These are phyloP conservation scores for Micractinium sp. DNA, from an alignment of 139 green algal species.

Conservation along the genomic window DNA sequence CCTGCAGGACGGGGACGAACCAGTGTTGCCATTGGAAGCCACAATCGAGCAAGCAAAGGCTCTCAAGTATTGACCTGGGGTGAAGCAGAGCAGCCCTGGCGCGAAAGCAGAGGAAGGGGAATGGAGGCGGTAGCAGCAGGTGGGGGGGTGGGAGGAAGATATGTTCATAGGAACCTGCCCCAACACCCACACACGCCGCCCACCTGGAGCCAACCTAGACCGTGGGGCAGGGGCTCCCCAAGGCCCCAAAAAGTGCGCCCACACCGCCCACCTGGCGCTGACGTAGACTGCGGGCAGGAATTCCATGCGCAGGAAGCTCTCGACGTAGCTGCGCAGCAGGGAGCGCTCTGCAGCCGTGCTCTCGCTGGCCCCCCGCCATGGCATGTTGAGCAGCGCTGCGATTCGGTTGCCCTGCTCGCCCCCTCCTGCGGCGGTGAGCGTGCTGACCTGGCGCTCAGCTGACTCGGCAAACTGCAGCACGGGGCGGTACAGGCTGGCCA, in stretches of 20 bases:
- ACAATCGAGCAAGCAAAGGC: not conserved
- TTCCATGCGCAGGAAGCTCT: conserved; percentile 59
- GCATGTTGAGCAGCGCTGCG: conserved; percentile 35
- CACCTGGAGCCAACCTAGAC: too few relatives aligned
- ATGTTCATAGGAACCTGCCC: too few relatives aligned
- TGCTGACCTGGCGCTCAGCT: conserved; percentile 22
- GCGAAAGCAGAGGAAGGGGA: too few relatives aligned
- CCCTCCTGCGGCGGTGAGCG: not conserved
- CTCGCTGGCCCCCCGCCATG: conserved; percentile 7
- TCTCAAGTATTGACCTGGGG: too few relatives aligned
- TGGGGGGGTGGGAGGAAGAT: too few relatives aligned
- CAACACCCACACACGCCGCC: too few relatives aligned
- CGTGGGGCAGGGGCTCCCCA: too few relatives aligned
- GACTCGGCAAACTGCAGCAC: conserved; percentile 51
- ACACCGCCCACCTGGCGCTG: conserved; percentile 44
- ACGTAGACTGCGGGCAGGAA: conserved; percentile 77
- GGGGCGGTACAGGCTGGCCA: conserved; percentile 54
- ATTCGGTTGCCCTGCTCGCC: not conserved
- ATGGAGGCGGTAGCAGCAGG: too few relatives aligned
- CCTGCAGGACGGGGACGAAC: conserved; percentile 6
- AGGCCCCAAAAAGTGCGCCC: too few relatives aligned
- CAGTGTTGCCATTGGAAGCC: not conserved
- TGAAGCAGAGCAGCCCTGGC: too few relatives aligned
- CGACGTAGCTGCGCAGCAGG: conserved; percentile 55
- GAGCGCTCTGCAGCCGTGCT: not conserved